These are phyloP conservation scores for Ceratobasidium sp. DNA, from an alignment of 1,284 basidiomycete genomes.

Conservation along the genomic window DNA sequence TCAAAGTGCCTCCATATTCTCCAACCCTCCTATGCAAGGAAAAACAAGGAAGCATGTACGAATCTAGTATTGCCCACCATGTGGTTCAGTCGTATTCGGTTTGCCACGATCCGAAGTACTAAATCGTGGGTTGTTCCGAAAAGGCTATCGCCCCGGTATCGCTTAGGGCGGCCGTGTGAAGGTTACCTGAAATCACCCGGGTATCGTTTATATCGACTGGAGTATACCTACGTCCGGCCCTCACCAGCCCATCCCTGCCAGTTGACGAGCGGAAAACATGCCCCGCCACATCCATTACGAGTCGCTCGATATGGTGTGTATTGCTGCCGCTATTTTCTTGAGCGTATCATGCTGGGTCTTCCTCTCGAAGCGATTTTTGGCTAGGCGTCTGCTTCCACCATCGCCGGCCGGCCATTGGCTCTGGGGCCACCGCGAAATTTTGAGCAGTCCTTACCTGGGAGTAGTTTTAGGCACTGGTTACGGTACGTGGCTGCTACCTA, in stretches of 20 bases:
- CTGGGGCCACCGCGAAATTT: slow-evolving; percentile 7
- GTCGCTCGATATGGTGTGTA: neutral
- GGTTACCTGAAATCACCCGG: too few species aligned
- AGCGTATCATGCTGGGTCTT: neutral
- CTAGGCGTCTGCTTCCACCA: slow-evolving; percentile 3
- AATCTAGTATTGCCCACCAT: neutral
- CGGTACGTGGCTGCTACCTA: neutral
- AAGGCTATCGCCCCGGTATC: too few species aligned
- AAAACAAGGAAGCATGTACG: too few species aligned
- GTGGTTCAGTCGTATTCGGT: too few species aligned
- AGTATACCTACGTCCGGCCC: too few species aligned
- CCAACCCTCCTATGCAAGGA: too few species aligned
- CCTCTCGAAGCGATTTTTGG: neutral
- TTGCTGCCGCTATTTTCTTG: neutral
- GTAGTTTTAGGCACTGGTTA: neutral
- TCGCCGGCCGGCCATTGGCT: slow-evolving; percentile 20
- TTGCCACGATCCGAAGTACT: too few species aligned
- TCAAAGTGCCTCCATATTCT: too few species aligned
- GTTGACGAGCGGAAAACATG: neutral
- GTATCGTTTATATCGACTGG: too few species aligned
- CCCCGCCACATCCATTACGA: neutral
- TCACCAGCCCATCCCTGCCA: neutral
- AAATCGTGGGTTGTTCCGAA: too few species aligned
- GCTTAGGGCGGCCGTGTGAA: too few species aligned
- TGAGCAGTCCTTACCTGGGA: neutral